These are phyloP conservation scores for Kodamaea sagamina DNA, from an alignment of 805 yeast species.

Conservation along the genomic window DNA sequence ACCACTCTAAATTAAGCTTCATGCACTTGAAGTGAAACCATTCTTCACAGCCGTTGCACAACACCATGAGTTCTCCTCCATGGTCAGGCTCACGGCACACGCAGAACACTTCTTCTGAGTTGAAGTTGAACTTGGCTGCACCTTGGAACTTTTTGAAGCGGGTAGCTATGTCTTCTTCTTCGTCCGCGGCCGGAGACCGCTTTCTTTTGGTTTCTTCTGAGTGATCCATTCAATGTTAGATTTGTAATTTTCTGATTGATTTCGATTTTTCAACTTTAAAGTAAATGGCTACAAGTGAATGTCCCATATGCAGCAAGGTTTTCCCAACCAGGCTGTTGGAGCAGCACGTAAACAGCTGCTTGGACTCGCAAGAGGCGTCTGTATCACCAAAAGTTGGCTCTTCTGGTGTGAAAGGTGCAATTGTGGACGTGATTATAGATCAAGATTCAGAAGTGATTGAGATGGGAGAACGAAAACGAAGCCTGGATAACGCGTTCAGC, in stretches of 20 bases:
- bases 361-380: constrained; percentile 26
- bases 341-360: constrained; percentile 43
- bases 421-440: constrained; percentile 10
- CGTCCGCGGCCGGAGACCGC: constrained; percentile 4
- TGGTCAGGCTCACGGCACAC: constrained; percentile 75
- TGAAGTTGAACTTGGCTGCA: constrained; percentile 44
- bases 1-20: constrained; percentile 51
- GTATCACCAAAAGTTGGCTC: constrained; percentile 19
- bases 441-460: constrained; percentile 2
- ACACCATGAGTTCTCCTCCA: constrained; percentile 82
- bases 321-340: constrained; percentile 31
- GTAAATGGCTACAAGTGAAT: constrained; percentile 14
- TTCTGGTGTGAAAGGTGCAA: constrained; percentile 3
- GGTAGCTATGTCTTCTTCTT: constrained; percentile 29
- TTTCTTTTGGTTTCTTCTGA: constrained; percentile 1
- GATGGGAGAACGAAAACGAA: constrained; percentile 7
- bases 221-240: not conserved
- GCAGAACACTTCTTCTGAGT: constrained; percentile 71
- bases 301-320: constrained; percentile 39
- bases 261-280: too few relatives aligned
- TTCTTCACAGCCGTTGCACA: constrained; percentile 92
- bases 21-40: constrained; percentile 91
- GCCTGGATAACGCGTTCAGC: constrained; percentile 29
- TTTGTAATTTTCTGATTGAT: constrained; percentile 1
- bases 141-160: constrained; percentile 38